Conservation (phyloP, 2,329 filamentous ascomycete genomes). For the Ophiostoma himal-ulmi region DNA sequence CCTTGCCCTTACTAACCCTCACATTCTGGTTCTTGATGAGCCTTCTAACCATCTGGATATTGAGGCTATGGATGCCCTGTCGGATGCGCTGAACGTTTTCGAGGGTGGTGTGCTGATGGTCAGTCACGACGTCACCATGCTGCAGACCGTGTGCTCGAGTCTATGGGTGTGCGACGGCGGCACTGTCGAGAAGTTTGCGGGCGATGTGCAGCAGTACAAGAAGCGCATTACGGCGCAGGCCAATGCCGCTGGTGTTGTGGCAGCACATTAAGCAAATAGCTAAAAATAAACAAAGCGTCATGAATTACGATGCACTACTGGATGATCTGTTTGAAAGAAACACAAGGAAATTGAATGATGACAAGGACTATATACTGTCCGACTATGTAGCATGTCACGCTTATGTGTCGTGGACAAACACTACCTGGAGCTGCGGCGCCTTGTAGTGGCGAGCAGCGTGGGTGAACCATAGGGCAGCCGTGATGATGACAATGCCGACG, state of each 20-base stretch:
- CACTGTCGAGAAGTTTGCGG: conserved; percentile 91
- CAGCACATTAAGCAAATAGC: conserved; percentile 45
- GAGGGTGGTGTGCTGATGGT: conserved; percentile 97
- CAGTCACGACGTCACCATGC: conserved; percentile 97
- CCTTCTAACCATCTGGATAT: conserved; percentile 99
- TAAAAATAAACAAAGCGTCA: background rate
- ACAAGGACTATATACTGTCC: background rate
- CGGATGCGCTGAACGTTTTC: conserved; percentile 76
- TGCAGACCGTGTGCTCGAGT: conserved; percentile 90
- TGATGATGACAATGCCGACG: conserved; percentile 43
- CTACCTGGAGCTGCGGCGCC: conserved; percentile 9
- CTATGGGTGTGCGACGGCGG: conserved; percentile 96
- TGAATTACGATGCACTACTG: background rate
- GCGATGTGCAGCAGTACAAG: conserved; percentile 95
- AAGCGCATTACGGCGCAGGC: conserved; percentile 89
- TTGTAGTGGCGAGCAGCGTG: conserved; percentile 10
- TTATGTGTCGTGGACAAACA: conserved; percentile 13
- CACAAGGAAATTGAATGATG: background rate
- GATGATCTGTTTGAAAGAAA: background rate
- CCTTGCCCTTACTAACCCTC: conserved; percentile 84
- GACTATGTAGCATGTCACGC: background rate
- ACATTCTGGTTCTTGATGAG: conserved; percentile 96
- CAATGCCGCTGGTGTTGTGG: conserved; percentile 78
- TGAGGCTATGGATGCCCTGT: conserved; percentile 95
- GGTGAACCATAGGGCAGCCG: conserved; percentile 44